phyloP scores from a whole-genome alignment of 352 stramenopile genomes.

The Phytophthora multivora region DNA sequence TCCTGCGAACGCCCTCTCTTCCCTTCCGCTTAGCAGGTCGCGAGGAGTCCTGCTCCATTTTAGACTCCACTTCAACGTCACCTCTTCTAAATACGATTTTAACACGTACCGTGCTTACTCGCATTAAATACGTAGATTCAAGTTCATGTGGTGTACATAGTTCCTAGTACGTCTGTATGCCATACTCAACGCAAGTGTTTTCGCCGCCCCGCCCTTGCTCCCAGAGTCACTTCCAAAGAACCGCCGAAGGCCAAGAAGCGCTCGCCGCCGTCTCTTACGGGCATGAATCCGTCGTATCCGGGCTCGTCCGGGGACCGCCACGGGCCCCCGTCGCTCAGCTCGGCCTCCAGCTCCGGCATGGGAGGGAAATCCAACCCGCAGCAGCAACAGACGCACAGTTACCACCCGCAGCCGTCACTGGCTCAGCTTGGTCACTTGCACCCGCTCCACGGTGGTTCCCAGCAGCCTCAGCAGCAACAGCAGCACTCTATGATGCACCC shows the following conservation, averaged over 20 bases:
- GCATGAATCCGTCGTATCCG: conserved; percentile 85
- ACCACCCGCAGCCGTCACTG: conserved; percentile 72
- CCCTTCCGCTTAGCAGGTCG: conserved; percentile 12
- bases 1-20: background rate
- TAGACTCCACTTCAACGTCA: conserved; percentile 5
- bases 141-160: conserved; percentile 1
- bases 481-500: conserved; percentile 61
- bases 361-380: conserved; percentile 37
- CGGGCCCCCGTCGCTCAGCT: conserved; percentile 49
- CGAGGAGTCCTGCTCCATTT: conserved; percentile 12
- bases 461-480: conserved; percentile 28
- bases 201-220: conserved; percentile 4
- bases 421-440: conserved; percentile 73
- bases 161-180: background rate
- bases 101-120: background rate
- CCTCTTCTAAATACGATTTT: background rate
- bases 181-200: conserved; percentile 5
- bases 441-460: conserved; percentile 65
- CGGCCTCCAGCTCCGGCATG: conserved; percentile 32
- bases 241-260: conserved; percentile 23
- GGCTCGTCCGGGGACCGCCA: conserved; percentile 71
- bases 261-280: background rate
- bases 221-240: conserved; percentile 23
- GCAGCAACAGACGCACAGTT: conserved; percentile 50
- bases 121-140: conserved; percentile 1